Evolutionary conservation across 139 green algal species (phyloP).

Genomic region (Bryopsis sp.): DNA sequence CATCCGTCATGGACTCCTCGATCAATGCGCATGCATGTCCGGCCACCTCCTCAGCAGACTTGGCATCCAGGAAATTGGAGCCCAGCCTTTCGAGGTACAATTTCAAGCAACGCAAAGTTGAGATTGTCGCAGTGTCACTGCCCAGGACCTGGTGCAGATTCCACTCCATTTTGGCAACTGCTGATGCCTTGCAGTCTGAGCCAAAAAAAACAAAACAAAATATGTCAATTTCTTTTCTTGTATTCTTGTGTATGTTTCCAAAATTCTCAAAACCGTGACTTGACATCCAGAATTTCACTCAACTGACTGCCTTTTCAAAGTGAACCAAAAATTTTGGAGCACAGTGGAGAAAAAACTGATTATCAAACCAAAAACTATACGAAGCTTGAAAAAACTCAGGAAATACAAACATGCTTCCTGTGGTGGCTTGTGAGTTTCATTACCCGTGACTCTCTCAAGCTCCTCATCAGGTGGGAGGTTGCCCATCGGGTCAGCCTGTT

Average conservation of each 20-base stretch:
- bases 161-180: conserved; percentile 61
- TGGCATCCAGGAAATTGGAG: background rate
- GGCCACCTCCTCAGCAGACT: background rate
- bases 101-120: conserved; percentile 55
- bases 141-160: conserved; percentile 40
- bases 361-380: conserved; percentile 1
- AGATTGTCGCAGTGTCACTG: conserved; percentile 52
- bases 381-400: background rate
- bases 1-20: conserved; percentile 52
- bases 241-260: no score
- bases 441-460: conserved; percentile 14
- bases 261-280: no score
- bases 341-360: no score
- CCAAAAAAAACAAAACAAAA: no score
- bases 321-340: no score
- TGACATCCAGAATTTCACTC: no score
- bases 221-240: no score
- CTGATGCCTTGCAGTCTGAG: conserved; percentile 23
- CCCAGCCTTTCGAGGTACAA: conserved; percentile 65
- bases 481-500: conserved; percentile 14
- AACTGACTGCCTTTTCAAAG: no score
- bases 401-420: no score
- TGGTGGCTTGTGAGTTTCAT: no score
- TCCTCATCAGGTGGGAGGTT: conserved; percentile 10
- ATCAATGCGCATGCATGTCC: conserved; percentile 20